phyloP scores from a whole-genome alignment of 768 basidiomycete genomes.

The Pisolithus albus region DNA sequence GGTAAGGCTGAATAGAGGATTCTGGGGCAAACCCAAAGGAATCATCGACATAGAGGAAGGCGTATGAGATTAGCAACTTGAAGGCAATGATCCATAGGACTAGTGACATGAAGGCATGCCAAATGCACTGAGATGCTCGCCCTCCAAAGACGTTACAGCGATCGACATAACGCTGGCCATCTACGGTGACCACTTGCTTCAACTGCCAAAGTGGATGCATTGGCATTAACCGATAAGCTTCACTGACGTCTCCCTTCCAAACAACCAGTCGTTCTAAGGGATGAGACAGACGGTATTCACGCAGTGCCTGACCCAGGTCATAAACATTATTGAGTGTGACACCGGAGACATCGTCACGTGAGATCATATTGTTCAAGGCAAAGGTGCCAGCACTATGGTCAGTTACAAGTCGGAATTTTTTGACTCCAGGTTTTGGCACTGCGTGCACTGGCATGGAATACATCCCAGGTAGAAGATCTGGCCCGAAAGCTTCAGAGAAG shows the following conservation, averaged over 20 bases:
- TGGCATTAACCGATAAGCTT: constrained; percentile 32
- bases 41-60: constrained; percentile 25
- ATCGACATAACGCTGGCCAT: too few relatives aligned
- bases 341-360: constrained; percentile 11
- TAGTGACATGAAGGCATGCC: constrained; percentile 25
- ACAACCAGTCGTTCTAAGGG: neutral
- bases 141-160: constrained; percentile 20
- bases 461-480: constrained; percentile 34
- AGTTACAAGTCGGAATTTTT: constrained; percentile 31
- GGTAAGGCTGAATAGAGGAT: neutral
- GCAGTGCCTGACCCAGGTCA: constrained; percentile 18
- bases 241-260: constrained; percentile 33
- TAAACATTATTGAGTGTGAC: constrained; percentile 31
- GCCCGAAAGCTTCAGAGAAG: constrained; percentile 22
- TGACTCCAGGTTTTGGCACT: constrained; percentile 36
- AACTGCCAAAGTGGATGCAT: constrained; percentile 37
- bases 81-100: constrained; percentile 25
- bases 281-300: rapidly evolving
- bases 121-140: constrained; percentile 15
- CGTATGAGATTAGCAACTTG: constrained; percentile 6
- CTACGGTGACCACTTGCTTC: constrained; percentile 31
- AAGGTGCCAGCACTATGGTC: constrained; percentile 35
- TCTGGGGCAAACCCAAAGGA: constrained; percentile 4
- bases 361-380: constrained; percentile 34
- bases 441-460: constrained; percentile 31